A percentile compares a stretch with the other conserved stretches of the same genome.
Evolutionary conservation across 768 basidiomycete species (phyloP).

Genomic region (Pulveroboletus sp.): DNA sequence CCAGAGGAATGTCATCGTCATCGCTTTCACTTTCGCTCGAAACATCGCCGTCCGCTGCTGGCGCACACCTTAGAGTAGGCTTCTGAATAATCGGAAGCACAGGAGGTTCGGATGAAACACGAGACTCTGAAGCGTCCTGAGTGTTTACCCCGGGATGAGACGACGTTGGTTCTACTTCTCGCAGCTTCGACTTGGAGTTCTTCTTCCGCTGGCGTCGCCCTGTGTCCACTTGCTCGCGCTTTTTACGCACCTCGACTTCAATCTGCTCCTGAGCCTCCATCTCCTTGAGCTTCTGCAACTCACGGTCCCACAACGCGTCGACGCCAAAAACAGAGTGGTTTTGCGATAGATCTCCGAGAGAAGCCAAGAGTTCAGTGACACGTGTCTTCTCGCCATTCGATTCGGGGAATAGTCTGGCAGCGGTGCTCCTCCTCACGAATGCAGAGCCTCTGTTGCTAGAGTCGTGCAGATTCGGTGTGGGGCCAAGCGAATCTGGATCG

Average conservation of each 20-base stretch:
- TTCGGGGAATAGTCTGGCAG: conserved; percentile 61
- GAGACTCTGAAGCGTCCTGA: conserved; percentile 22
- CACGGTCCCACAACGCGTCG: conserved; percentile 89
- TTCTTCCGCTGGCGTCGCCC: conserved; percentile 32
- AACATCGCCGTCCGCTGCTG: conserved; percentile 35
- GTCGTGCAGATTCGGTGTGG: conserved; percentile 43
- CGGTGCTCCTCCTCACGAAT: conserved; percentile 47
- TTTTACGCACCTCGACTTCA: conserved; percentile 50
- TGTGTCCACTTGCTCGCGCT: conserved; percentile 43
- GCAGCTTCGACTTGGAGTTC: conserved; percentile 43
- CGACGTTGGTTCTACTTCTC: conserved; percentile 35
- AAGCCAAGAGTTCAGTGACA: conserved; percentile 29
- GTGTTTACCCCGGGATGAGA: conserved; percentile 31
- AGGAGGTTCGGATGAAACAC: conserved; percentile 23
- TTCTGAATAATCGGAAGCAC: conserved; percentile 35
- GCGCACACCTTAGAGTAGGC: conserved; percentile 28
- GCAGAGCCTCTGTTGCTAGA: conserved; percentile 40
- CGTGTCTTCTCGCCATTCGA: conserved; percentile 43
- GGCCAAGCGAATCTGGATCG: conserved; percentile 57
- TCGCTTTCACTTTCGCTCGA: conserved; percentile 48
- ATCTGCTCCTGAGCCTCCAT: conserved; percentile 66
- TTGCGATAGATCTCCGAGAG: conserved; percentile 33
- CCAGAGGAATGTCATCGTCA: conserved; percentile 19
- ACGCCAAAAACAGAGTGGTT: conserved; percentile 88
- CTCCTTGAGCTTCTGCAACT: conserved; percentile 72